These are phyloP conservation scores for Diutina sp. DNA, from an alignment of 1,139 yeast species.

Conservation along the genomic window DNA sequence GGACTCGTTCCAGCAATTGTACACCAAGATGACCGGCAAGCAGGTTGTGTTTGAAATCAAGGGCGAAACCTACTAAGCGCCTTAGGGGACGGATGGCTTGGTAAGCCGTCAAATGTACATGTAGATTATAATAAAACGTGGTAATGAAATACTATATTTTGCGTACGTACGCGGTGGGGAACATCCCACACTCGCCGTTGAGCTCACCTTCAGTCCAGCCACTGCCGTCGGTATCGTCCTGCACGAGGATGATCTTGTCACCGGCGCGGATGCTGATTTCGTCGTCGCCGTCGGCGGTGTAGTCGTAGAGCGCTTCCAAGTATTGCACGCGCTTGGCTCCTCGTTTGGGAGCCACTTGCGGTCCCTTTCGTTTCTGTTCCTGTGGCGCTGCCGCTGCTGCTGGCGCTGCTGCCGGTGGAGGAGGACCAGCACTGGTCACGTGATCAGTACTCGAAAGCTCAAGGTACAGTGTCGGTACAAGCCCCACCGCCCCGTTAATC, in stretches of 20 bases:
- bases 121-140: conserved; percentile 2
- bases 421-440: not conserved
- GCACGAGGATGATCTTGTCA: conserved; percentile 53
- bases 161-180: conserved; percentile 69
- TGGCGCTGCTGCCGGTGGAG: not conserved
- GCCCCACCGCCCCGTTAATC: conserved; percentile 40
- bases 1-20: conserved; percentile 98
- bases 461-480: conserved; percentile 83
- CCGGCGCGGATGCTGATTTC: conserved; percentile 67
- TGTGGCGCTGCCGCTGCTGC: conserved; percentile 3
- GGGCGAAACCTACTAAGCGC: conserved; percentile 27
- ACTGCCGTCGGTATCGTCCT: conserved; percentile 68
- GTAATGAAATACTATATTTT: conserved; percentile 12
- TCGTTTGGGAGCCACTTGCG: conserved; percentile 73
- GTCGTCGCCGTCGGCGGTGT: conserved; percentile 71
- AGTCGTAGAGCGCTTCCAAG: conserved; percentile 69
- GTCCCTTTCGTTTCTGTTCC: conserved; percentile 42
- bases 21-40: conserved; percentile 98
- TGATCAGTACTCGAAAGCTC: conserved; percentile 20
- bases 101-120: not conserved
- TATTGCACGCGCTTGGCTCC: conserved; percentile 57
- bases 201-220: conserved; percentile 97
- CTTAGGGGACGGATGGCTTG: not conserved
- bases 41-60: conserved; percentile 98
- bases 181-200: conserved; percentile 59